Evolutionary conservation across 257 asterid genomes (phyloP).

Genomic region (Cordia subcordata): DNA sequence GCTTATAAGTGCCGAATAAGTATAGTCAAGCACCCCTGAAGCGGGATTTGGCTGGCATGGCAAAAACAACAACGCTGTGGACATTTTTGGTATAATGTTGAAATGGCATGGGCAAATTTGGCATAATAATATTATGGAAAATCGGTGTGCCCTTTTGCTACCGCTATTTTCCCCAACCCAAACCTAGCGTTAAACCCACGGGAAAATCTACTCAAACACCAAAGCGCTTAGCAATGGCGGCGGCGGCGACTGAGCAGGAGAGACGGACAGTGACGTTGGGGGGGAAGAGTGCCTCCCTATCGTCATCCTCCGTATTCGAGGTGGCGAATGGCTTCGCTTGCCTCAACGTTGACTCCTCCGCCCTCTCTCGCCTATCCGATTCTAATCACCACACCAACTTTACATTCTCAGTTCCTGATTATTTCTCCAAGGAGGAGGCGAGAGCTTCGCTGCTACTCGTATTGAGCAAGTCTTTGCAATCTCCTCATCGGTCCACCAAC

Average conservation of each 20-base stretch:
- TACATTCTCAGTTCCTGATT: conserved; percentile 40
- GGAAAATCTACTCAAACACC: no score
- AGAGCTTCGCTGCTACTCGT: conserved; percentile 62
- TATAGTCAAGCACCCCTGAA: no score
- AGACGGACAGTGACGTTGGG: conserved; percentile 40
- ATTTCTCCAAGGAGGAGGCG: conserved; percentile 38
- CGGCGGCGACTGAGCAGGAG: not conserved
- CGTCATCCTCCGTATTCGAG: conserved; percentile 48
- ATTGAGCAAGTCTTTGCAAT: conserved; percentile 52
- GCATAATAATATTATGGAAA: no score
- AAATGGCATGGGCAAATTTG: no score
- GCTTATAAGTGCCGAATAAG: no score
- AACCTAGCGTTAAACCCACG: no score
- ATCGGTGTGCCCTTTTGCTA: no score
- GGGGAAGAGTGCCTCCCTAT: conserved; percentile 53
- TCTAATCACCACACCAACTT: conserved; percentile 13
- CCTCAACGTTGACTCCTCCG: conserved; percentile 47
- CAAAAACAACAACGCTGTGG: no score
- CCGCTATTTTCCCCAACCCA: no score
- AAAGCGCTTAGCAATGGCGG: not conserved
- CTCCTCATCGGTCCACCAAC: conserved; percentile 34
- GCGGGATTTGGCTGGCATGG: no score
- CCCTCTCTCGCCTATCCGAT: conserved; percentile 39
- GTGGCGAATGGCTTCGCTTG: conserved; percentile 42
- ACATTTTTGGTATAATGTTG: no score